phyloP scores from a whole-genome alignment of 306 rosid species.

The Boehmeria nivea region DNA sequence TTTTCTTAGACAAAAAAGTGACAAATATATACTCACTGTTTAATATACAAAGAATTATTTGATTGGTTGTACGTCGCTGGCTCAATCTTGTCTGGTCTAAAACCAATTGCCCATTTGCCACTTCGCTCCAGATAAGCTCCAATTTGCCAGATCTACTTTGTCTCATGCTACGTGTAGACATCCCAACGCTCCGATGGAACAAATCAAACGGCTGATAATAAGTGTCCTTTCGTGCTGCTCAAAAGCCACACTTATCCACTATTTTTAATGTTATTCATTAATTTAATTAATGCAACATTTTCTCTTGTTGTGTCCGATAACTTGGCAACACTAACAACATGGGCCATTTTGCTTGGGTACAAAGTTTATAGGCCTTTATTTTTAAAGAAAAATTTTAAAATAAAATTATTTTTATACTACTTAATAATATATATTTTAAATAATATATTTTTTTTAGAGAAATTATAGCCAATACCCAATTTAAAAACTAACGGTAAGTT shows the following conservation, averaged over 20 bases:
- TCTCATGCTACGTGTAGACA: neutral
- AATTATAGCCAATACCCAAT: too few species aligned
- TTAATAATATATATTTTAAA: too few species aligned
- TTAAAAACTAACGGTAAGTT: too few species aligned
- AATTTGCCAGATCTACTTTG: neutral
- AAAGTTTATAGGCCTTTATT: neutral
- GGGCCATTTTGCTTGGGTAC: neutral
- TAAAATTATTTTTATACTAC: too few species aligned
- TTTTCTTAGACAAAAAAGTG: neutral
- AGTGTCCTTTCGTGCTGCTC: neutral
- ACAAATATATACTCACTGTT: neutral
- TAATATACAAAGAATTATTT: neutral
- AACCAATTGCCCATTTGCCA: slow-evolving; percentile 1
- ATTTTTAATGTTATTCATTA: neutral
- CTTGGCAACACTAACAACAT: neutral
- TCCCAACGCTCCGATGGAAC: neutral
- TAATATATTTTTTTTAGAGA: too few species aligned
- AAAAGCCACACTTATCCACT: slow-evolving; percentile 4
- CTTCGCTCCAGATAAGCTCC: slow-evolving; percentile 13
- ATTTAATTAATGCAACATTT: neutral
- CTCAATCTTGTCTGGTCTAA: slow-evolving; percentile 5
- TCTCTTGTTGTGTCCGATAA: neutral
- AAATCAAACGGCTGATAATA: neutral
- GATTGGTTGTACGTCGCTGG: slow-evolving; percentile 10
- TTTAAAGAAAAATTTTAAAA: too few species aligned